Conservation (phyloP, 2,329 filamentous ascomycete species). For the Fusarium odoratissimum region DNA sequence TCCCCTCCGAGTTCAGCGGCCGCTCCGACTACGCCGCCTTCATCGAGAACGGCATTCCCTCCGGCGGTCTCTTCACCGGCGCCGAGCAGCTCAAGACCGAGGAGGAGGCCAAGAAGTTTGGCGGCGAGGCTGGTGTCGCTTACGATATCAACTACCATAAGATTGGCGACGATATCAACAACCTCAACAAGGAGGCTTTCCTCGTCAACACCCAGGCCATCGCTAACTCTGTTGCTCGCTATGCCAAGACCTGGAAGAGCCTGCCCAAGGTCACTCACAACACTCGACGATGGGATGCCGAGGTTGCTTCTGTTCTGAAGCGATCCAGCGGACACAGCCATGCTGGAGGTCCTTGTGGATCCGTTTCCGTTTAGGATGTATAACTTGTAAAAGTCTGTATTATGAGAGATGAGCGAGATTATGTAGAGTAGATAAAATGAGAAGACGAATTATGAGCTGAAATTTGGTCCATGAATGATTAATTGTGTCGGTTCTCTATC, state of each 20-base stretch:
- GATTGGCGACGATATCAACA: slow-evolving; percentile 55
- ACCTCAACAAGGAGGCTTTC: slow-evolving; percentile 57
- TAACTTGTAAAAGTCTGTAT: slow-evolving; percentile 11
- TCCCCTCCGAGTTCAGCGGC: slow-evolving; percentile 72
- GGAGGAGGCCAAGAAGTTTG: slow-evolving; percentile 69
- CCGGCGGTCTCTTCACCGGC: slow-evolving; percentile 76
- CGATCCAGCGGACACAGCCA: slow-evolving; percentile 41
- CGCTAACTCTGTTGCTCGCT: slow-evolving; percentile 56
- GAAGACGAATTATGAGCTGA: slow-evolving; percentile 23
- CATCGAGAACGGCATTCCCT: slow-evolving; percentile 72
- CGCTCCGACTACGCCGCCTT: slow-evolving; percentile 76
- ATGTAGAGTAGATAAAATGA: slow-evolving; percentile 32
- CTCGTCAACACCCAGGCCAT: slow-evolving; percentile 58
- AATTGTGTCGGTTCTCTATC: background rate
- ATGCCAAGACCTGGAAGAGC: slow-evolving; percentile 53
- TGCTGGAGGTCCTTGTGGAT: slow-evolving; percentile 46
- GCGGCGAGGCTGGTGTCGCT: slow-evolving; percentile 66
- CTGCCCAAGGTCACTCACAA: slow-evolving; percentile 46
- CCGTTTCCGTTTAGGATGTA: slow-evolving; percentile 3
- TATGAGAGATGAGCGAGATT: slow-evolving; percentile 17
- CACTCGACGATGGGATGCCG: slow-evolving; percentile 48
- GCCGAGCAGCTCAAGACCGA: slow-evolving; percentile 73
- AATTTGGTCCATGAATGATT: background rate
- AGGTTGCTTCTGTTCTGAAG: slow-evolving; percentile 47
- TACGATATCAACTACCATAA: slow-evolving; percentile 61